Base-by-base conservation (phyloP, 148 eudicot genomes). In the Persicaria tinctoria region DNA sequence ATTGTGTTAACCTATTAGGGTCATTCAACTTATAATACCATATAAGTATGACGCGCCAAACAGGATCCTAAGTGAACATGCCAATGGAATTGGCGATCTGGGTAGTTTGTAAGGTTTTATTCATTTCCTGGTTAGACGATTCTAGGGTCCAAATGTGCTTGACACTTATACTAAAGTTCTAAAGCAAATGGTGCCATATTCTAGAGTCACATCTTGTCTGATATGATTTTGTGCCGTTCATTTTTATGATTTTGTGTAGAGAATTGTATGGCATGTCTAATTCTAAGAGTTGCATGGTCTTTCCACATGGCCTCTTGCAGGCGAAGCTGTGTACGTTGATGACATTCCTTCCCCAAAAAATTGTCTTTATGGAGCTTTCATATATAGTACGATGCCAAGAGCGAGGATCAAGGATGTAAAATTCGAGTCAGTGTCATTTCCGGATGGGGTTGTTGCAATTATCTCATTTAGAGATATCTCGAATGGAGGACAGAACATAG, bases 331-430 rank as follows among this genome's bases (percentile, higher is more conserved):
- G 3, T 32, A 32, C 3, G 41, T 32, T 32, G 41, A 32, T 32
- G 98, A 93, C 81, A 91, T 91, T 82, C 98, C 98, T 79, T 91
- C 98, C 12, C 97, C 98, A 46, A 59, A 79, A 73, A 83, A 83
- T 78, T 91, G 98, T 77, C 87, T 93, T 73, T 75, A 93, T 79
- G 98, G 97, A 80, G 95, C 98, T 79, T 91, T 91, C 76, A 75
- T 93, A 71, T 88, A 77, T 73, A 93, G 98, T 89, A 93, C 87
- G 75, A 83, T 87, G 80, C 93, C 98, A 53, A 55, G 88, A 76
- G 97, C 95, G 70, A 62, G 89, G 76, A 78, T 93, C 38, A 89
- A 84, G 73, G 77, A 77, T 53, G 81, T 93, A 68, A 75, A 78
- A 54, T 82, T 87, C 10, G 70, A 77, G 80, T 80, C 91, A 41